Base-by-base conservation (phyloP, 1,284 basidiomycete genomes). In the Ceratobasidium sp. region DNA sequence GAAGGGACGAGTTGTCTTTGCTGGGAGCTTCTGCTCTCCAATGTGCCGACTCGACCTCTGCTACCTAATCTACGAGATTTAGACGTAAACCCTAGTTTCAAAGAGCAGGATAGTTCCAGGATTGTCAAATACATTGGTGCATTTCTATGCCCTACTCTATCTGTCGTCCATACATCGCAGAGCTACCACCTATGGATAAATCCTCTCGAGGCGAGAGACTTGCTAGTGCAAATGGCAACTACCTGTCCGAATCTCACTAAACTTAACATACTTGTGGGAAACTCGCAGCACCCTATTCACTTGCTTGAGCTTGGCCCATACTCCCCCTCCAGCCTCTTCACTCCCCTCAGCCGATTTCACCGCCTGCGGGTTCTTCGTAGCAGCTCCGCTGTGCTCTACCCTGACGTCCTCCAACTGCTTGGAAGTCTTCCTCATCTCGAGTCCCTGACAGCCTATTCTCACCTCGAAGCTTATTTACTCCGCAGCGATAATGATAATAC, bases 401-500 rank as follows among this genome's bases (percentile, higher is more conserved):
- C 44, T 9, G 16, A 14, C 14, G 30, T 49, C 14, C 28, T 63
- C 14, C 18, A 7, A 7, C 14, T 50, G 18, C 47, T 63, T 21
- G 61, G 61, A 7, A 35, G 28, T 14, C 61, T 63, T 32, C 61
- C 61, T 35, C 28, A 11, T 13, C 61, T 63, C 28, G 46, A 63
- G 46, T 63, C 61, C 8, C 47, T 63, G 9, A 11, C 13, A 18
- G 35, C 49, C 18, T 14, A 21, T 5, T n/a, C 32, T 9, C 18
- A 59, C n/a, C 1, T 1, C 2, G 18, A 23, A 43, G 26, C 21
- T 7, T 18, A 1, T 7, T 26, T 2, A 1, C 23, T 46, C 1
- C 13, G 6, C 2, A 9, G 8, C 0, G 38, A 38, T n/a, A 2
- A 13, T 8, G n/a, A 43, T 13, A 38, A 57, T 18, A 28, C 13